Base-by-base conservation (phyloP, 345 rosid species). In the Ceriops decandra region DNA sequence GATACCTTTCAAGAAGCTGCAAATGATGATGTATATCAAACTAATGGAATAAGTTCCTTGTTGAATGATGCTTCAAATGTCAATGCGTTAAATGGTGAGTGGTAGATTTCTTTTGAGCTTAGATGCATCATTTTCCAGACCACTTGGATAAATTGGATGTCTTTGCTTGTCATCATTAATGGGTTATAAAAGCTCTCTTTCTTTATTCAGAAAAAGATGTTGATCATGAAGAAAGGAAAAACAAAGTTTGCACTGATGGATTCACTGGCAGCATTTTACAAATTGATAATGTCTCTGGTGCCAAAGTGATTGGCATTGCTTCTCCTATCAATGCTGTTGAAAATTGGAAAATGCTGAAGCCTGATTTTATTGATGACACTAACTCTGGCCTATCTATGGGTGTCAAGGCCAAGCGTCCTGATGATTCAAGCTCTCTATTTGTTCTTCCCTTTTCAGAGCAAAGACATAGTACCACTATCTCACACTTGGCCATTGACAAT, bases 351-450 rank as follows among this genome's bases (percentile, higher is more conserved):
- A 66, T 61, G 66, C 26, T 8, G 68, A 70, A 68, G n/a, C 73
- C 75, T 63, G 30, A 46, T 67, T 60, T 63, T 28, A n/a, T 35
- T 57, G 68, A 82, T 63, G 67, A 76, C 16, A 59, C 72, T 63
- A 60, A 52, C 38, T 7, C 68, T 65, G 85, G 67, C 63, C 49
- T 63, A 69, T 38, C 80, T 67, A 71, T 71, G 72, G 85, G 73
- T 61, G 42, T 65, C 38, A 74, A 68, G 54, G 42, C 76, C 22
- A 72, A 71, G 69, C 84, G 81, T 67, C 82, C 83, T 46, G 85
- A 80, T 79, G 84, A 83, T 67, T 81, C 85, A 6, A 77, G 79
- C 46, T 84, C 83, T 69, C 70, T 81, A 38, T 75, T 81, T 75
- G 74, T 67, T 67, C 36, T 78, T 46, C 53, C 70, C n/a, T 74